These are phyloP conservation scores for Leccinum arenicola DNA, from an alignment of 768 basidiomycete species.

Conservation along the genomic window DNA sequence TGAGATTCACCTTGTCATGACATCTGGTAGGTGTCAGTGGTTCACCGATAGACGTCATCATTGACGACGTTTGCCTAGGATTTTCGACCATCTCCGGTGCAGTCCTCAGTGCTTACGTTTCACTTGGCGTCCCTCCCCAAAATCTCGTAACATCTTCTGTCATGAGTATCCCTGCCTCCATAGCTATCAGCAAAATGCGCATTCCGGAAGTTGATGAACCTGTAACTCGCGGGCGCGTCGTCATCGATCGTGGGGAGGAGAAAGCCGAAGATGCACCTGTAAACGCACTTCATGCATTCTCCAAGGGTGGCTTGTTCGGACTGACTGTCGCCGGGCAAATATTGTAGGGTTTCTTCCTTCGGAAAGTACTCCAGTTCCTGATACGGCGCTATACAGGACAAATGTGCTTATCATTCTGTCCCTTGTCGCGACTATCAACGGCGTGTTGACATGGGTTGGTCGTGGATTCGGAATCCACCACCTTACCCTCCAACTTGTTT, in stretches of 20 bases:
- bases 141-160: constrained; percentile 86
- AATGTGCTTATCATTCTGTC: constrained; percentile 85
- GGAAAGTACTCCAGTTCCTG: constrained; percentile 3
- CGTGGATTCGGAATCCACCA: constrained; percentile 79
- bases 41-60: neutral
- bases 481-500: constrained; percentile 79
- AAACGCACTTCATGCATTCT: constrained; percentile 88
- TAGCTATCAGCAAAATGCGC: constrained; percentile 88
- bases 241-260: constrained; percentile 73
- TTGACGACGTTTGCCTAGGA: constrained; percentile 30
- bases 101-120: constrained; percentile 82
- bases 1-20: constrained; percentile 86
- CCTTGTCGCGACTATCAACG: constrained; percentile 79
- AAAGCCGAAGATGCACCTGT: constrained; percentile 53
- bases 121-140: constrained; percentile 70
- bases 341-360: constrained; percentile 44
- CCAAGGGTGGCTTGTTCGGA: constrained; percentile 81
- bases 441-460: constrained; percentile 86
- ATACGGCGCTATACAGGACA: constrained; percentile 41
- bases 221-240: constrained; percentile 76
- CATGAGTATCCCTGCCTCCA: constrained; percentile 95
- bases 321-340: constrained; percentile 86
- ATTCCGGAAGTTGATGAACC: constrained; percentile 83
- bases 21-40: constrained; percentile 53
- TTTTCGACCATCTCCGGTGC: constrained; percentile 94